Evolutionary conservation across 176 grass and related monocot genomes (phyloP), one percentile per base, ranked within the genome.

Genomic region (Ampelocalamus luodianensis): DNA sequence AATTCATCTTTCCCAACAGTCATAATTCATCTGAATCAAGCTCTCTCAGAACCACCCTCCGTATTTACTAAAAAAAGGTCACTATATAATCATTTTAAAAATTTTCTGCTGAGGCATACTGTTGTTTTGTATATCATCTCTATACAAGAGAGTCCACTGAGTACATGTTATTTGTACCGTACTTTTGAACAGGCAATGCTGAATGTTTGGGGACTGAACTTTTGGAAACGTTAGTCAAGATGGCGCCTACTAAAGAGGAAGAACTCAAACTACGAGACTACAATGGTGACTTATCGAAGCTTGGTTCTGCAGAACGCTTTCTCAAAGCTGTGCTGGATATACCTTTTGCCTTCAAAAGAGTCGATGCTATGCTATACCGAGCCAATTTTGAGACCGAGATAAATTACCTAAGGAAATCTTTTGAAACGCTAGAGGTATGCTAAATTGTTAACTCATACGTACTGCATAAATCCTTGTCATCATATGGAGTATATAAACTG

Each of bases 241-340:
- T 99, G 96, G 93, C 96, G 56, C 93, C 96, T 29, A 99, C 96
- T 29, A 99, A 96, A 87, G 96, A 99, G 75, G 96, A 99, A 86
- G 96, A 99, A 84, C 76, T 94, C 24, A 94, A 89, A 88, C 84
- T 99, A 60, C 87, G 91, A 65, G 92, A 96, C 55, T 99, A 93
- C 74, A 87, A 69, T 29, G 91, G 91, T 7, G 93, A 99, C 34
- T 24, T 94, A 77, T 82, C 81, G 6, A 99, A 96, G 68, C 91
- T 99, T 63, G 93, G 93, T 36, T 94, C 93, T 55, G 96, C 96
- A 12, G 96, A 99, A 61, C 74, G 88, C 42, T 99, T 99, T 82
- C 88, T 99, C 24, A 99, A 94, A 79, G 85, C 91, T 44, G 78
- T 99, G 14, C 82, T 99, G 38, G 96, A 99, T 79, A 92, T 99